Conservation (phyloP, 2,329 filamentous ascomycete genomes). For the Talaromyces sp. region DNA sequence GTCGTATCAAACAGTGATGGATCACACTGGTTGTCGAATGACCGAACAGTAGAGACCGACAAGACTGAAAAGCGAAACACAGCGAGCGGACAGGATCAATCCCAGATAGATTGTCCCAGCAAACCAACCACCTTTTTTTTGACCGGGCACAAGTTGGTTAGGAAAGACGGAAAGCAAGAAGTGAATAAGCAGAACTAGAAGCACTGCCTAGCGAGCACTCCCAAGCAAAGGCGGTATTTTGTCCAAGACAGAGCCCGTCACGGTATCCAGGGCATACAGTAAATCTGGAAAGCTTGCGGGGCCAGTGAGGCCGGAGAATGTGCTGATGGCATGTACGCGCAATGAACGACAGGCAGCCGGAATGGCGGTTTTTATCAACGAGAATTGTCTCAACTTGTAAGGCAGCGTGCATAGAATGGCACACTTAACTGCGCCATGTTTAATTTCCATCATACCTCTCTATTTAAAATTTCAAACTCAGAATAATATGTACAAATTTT, state of each 20-base stretch:
- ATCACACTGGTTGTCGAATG: not conserved
- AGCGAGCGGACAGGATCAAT: slow-evolving; percentile 11
- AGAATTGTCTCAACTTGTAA: not conserved
- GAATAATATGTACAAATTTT: not conserved
- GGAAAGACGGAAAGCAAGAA: not conserved
- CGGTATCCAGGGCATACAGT: slow-evolving; percentile 5
- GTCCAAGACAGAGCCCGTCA: slow-evolving; percentile 2
- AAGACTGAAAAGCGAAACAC: slow-evolving; percentile 1
- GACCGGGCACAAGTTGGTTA: not conserved
- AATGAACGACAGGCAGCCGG: not conserved
- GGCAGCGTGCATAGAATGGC: not conserved
- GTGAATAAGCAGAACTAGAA: not conserved
- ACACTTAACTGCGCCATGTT: not conserved
- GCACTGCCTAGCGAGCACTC: not conserved
- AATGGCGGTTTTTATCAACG: not conserved
- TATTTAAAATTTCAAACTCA: not conserved
- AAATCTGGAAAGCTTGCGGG: slow-evolving; percentile 5
- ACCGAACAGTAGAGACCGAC: slow-evolving; percentile 9
- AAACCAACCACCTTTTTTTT: not conserved
- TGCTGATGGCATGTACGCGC: slow-evolving; percentile 8
- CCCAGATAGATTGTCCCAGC: not conserved
- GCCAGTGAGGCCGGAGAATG: slow-evolving; percentile 8
- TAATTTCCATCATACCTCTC: not conserved
- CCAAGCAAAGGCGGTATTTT: not conserved
- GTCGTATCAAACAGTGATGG: not conserved